These are phyloP conservation scores for Boletus sp. DNA, from an alignment of 1,284 basidiomycete species.

Conservation along the genomic window DNA sequence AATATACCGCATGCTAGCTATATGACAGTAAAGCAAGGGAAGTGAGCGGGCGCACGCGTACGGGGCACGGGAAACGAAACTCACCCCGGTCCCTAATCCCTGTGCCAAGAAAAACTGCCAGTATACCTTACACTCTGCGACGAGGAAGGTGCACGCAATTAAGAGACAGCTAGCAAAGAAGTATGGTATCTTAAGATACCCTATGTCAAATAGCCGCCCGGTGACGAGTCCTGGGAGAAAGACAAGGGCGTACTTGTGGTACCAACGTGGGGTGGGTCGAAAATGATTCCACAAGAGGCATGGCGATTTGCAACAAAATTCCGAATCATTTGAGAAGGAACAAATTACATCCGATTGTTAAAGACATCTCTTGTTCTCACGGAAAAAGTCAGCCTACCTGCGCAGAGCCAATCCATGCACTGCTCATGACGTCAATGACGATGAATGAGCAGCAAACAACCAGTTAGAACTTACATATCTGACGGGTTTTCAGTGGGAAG, in stretches of 20 bases:
- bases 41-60: background rate
- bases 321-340: background rate
- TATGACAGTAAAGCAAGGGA: background rate
- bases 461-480: constrained; percentile 23
- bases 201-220: constrained; percentile 30
- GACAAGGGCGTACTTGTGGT: constrained; percentile 36
- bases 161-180: constrained; percentile 38
- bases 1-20: constrained; percentile 33
- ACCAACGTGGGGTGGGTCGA: background rate
- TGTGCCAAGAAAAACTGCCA: constrained; percentile 54
- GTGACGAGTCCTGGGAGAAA: constrained; percentile 35
- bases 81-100: constrained; percentile 43
- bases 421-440: constrained; percentile 11
- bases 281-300: background rate
- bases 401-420: constrained; percentile 39
- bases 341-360: background rate
- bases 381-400: constrained; percentile 21
- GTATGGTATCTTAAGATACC: constrained; percentile 33
- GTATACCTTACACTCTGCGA: constrained; percentile 47
- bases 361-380: background rate
- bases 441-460: background rate
- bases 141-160: constrained; percentile 44
- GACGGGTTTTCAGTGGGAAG: constrained; percentile 28
- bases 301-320: background rate
- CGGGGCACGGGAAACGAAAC: background rate